Percentiles rank a stretch among this genome's conserved stretches.
Evolutionary conservation across 345 rosid species (phyloP).

Genomic region (Rhodamnia rubescens): DNA sequence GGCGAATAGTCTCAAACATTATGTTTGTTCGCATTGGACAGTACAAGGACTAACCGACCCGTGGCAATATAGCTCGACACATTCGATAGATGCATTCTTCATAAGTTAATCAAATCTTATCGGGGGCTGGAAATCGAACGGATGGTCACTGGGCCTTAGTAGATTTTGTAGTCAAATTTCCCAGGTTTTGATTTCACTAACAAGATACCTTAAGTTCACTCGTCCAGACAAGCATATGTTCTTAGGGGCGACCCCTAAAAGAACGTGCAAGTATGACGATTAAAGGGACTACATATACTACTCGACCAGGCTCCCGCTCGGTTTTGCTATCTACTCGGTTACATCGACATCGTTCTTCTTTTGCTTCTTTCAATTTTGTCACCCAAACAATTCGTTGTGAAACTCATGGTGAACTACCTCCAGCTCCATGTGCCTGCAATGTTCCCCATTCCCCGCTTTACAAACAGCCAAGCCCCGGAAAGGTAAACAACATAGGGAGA

Average conservation of each 20-base stretch:
- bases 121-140: fast-evolving
- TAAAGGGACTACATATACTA: not conserved
- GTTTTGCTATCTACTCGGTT: not conserved
- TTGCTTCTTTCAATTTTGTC: not conserved
- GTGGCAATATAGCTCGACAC: not conserved
- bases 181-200: not conserved
- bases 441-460: not conserved
- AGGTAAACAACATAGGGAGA: not conserved
- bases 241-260: not conserved
- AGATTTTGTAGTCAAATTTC: not conserved
- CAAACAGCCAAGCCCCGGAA: not conserved
- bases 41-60: not conserved
- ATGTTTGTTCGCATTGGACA: not conserved
- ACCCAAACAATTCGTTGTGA: not conserved
- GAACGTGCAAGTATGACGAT: not conserved
- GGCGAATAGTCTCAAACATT: not conserved
- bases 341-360: not conserved
- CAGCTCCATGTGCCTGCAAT: not conserved
- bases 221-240: not conserved
- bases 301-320: not conserved
- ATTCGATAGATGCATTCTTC: not conserved
- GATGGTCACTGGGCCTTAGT: not conserved
- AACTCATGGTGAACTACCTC: not conserved
- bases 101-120: not conserved
- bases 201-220: not conserved